phyloP scores from a whole-genome alignment of 2,329 filamentous ascomycete species.

The Diaporthe vexans region DNA sequence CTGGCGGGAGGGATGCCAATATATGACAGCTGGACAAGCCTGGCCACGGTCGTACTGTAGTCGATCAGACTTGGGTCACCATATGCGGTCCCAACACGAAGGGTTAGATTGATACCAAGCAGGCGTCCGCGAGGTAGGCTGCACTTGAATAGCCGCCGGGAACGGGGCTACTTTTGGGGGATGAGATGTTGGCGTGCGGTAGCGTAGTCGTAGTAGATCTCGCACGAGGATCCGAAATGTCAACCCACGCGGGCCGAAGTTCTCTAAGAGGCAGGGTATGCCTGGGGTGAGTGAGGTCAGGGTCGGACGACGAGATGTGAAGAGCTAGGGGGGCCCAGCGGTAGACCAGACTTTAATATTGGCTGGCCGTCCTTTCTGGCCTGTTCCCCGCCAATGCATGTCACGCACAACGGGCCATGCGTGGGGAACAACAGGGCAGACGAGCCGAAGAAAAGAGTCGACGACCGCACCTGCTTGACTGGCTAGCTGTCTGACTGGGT shows the following conservation, averaged over 20 bases:
- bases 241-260: constrained; percentile 43
- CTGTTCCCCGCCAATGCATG: constrained; percentile 57
- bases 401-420: constrained; percentile 45
- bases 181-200: constrained; percentile 31
- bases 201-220: constrained; percentile 27
- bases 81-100: constrained; percentile 30
- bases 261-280: constrained; percentile 27
- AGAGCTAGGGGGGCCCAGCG: constrained; percentile 54
- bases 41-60: constrained; percentile 30
- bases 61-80: constrained; percentile 5
- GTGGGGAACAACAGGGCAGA: constrained; percentile 30
- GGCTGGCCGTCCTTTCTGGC: constrained; percentile 58
- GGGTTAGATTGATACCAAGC: constrained; percentile 4
- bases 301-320: constrained; percentile 43
- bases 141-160: constrained; percentile 29
- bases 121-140: constrained; percentile 4
- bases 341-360: constrained; percentile 67
- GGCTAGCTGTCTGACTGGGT: background rate
- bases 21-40: constrained; percentile 7
- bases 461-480: background rate
- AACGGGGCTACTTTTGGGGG: constrained; percentile 6
- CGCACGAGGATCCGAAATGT: constrained; percentile 19
- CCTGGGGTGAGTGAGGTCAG: constrained; percentile 25
- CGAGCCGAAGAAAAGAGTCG: constrained; percentile 17
- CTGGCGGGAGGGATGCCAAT: constrained; percentile 3